These are phyloP conservation scores for Xylariaceae sp. DNA, from an alignment of 2,329 filamentous ascomycete species.

Conservation along the genomic window DNA sequence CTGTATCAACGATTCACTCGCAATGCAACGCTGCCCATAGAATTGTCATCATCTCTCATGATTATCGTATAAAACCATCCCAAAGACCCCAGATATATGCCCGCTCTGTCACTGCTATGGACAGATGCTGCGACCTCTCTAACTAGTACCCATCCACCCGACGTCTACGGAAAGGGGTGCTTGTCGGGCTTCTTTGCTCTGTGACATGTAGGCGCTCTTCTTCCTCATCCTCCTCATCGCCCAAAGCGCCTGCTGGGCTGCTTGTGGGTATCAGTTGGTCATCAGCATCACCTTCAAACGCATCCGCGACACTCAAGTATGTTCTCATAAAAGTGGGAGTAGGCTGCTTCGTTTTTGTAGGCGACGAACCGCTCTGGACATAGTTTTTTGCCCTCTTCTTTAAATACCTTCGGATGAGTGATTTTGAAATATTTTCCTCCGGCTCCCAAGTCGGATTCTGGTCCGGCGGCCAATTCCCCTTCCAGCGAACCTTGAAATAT, in stretches of 20 bases:
- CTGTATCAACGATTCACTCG: too few species aligned
- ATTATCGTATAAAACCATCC: background rate
- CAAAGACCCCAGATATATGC: too few species aligned
- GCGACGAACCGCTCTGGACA: background rate
- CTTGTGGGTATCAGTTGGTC: slow-evolving; percentile 8
- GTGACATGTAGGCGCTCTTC: slow-evolving; percentile 33
- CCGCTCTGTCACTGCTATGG: background rate
- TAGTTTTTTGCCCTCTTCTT: slow-evolving; percentile 38
- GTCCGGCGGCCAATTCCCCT: slow-evolving; percentile 60
- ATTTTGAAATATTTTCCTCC: slow-evolving; percentile 53
- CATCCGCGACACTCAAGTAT: slow-evolving; percentile 44
- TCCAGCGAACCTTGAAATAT: slow-evolving; percentile 61
- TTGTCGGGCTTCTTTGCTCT: slow-evolving; percentile 11
- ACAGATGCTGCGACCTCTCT: slow-evolving; percentile 16
- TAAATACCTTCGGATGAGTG: slow-evolving; percentile 50
- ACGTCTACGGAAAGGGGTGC: background rate
- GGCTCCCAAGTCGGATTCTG: slow-evolving; percentile 67
- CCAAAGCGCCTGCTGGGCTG: background rate
- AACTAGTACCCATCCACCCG: slow-evolving; percentile 8
- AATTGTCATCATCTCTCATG: background rate
- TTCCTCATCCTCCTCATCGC: slow-evolving; percentile 7
- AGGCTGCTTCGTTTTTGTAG: background rate
- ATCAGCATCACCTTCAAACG: slow-evolving; percentile 38
- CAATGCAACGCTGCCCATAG: too few species aligned
- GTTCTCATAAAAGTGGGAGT: slow-evolving; percentile 32